Base-by-base conservation (phyloP, 768 basidiomycete genomes). In the Galerina sulciceps region DNA sequence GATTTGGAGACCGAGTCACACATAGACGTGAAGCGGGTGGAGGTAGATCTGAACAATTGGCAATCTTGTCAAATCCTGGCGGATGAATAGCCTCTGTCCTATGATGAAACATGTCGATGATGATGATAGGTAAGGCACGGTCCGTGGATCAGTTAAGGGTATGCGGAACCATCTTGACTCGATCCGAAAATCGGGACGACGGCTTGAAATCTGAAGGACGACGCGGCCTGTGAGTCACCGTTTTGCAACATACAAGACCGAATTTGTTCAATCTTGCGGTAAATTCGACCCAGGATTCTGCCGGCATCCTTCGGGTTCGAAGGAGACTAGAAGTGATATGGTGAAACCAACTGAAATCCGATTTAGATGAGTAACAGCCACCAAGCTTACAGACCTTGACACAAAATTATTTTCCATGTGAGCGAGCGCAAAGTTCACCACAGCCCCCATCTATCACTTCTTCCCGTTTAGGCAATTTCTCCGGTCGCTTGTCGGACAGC, bases 91-190 rank as follows among this genome's bases (percentile, higher is more conserved):
- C 71, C 69, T 71, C 66, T 67, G 42, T 37, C 59, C 57, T 66
- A 61, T 62, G 65, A 67, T 72, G 71, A 73, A 73, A 73, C 72
- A 69, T 67, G 67, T 59, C 63, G 64, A 67, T 65, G 67, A 70
- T 65, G 64, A 59, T 66, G 63, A 60, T 60, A 59, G 54, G 61
- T 59, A 63, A 71, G 66, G 70, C 67, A 72, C 67, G 70, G 70
- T 72, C 71, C 71, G 69, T 69, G 69, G 74, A 75, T 70, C 70
- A 68, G 58, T 71, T 65, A 63, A 67, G 65, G 68, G 58, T 67
- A 51, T 67, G 71, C 71, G 74, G 73, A 70, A 70, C 63, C 65
- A 68, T 67, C 60, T 64, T 74, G 74, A 73, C 70, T 73, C 72
- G 65, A 68, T 66, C 70, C 69, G 64, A 71, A 31, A 69, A 65